Evolutionary conservation across 352 stramenopile species (phyloP).

Genomic region (Halophytophthora polymorphica): DNA sequence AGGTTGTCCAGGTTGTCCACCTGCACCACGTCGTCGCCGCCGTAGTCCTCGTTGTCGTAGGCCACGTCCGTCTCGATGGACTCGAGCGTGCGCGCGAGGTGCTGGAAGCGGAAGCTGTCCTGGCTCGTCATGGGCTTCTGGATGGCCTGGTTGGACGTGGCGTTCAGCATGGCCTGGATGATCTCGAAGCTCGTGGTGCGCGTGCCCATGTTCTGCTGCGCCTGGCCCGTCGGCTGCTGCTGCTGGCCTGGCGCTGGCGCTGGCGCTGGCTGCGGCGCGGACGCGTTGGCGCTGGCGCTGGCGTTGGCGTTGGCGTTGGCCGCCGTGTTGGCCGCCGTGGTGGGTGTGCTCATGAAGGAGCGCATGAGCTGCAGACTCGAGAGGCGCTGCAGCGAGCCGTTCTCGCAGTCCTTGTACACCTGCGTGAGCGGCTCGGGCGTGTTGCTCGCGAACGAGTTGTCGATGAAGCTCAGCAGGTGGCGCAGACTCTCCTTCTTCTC

Average conservation of each 20-base stretch:
- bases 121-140: conserved; percentile 87
- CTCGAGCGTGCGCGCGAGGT: conserved; percentile 71
- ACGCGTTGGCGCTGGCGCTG: background rate
- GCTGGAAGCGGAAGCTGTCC: conserved; percentile 85
- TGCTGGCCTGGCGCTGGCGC: background rate
- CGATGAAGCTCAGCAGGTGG: conserved; percentile 79
- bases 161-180: conserved; percentile 86
- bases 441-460: conserved; percentile 77
- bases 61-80: conserved; percentile 80
- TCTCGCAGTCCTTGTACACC: conserved; percentile 77
- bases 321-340: conserved; percentile 21
- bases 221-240: too few relatives aligned
- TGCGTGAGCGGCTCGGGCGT: conserved; percentile 72
- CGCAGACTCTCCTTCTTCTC: conserved; percentile 86
- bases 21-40: conserved; percentile 74
- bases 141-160: conserved; percentile 79
- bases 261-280: conserved; percentile 8
- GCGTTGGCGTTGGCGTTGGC: conserved; percentile 1
- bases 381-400: conserved; percentile 62
- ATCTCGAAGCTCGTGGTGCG: conserved; percentile 87
- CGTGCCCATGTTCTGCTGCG: conserved; percentile 45
- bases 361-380: conserved; percentile 82
- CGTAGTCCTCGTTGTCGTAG: conserved; percentile 84
- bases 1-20: conserved; percentile 86
- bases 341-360: conserved; percentile 78